A percentile compares a stretch with the other conserved stretches of the same genome.
Evolutionary conservation across 2,329 filamentous ascomycete genomes (phyloP).

Genomic region (Tolypocladium pustulatum): DNA sequence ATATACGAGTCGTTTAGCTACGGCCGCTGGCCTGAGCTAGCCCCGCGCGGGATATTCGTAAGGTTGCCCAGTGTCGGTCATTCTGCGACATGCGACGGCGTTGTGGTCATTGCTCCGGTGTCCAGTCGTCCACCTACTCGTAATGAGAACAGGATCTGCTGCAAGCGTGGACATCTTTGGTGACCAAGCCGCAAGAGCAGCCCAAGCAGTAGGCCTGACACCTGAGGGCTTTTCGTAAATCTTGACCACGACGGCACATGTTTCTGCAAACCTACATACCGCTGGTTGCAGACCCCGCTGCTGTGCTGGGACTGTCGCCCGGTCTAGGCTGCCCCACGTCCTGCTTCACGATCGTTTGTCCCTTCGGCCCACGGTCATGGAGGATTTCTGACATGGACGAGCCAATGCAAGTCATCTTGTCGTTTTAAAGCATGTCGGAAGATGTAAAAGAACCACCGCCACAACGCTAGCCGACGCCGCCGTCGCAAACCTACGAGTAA

Average conservation of each 20-base stretch:
- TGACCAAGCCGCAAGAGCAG: background rate
- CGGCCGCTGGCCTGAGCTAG: background rate
- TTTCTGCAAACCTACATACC: background rate
- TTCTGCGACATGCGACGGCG: background rate
- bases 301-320: background rate
- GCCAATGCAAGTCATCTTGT: background rate
- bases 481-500: background rate
- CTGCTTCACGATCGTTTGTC: background rate
- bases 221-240: background rate
- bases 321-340: too few relatives aligned
- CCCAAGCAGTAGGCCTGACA: background rate
- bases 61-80: background rate
- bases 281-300: background rate
- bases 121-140: background rate
- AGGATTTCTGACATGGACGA: background rate
- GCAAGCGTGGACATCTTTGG: background rate
- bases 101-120: background rate
- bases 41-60: background rate
- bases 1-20: too few relatives aligned
- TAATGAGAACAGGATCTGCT: background rate
- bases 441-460: background rate
- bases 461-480: background rate
- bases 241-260: background rate
- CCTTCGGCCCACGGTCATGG: background rate
- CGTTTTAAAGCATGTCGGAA: background rate